Percentiles rank a stretch among this genome's conserved stretches.
Conservation (phyloP, 2,329 filamentous ascomycete genomes). For the Sporothrix sp. region DNA sequence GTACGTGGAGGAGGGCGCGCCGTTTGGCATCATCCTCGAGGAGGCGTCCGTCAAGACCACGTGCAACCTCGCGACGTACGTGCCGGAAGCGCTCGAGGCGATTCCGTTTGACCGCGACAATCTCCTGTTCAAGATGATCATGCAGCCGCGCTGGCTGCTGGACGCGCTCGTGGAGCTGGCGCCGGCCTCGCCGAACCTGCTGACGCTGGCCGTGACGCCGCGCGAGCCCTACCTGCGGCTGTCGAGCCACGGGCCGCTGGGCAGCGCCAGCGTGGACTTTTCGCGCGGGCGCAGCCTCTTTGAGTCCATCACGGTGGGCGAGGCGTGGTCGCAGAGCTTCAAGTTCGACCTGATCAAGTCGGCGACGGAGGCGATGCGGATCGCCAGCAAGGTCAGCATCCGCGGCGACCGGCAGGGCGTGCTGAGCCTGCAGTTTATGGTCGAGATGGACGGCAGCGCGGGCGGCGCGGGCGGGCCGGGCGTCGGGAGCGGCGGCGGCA, state of each 20-base stretch:
- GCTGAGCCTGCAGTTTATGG: constrained; percentile 90
- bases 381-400: constrained; percentile 86
- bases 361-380: constrained; percentile 83
- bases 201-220: constrained; percentile 59
- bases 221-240: constrained; percentile 64
- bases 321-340: constrained; percentile 61
- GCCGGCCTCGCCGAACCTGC: constrained; percentile 59
- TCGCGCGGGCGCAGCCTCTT: constrained; percentile 55
- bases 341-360: constrained; percentile 80
- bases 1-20: constrained; percentile 64
- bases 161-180: constrained; percentile 63
- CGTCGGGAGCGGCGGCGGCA: constrained; percentile 36
- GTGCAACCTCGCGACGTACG: constrained; percentile 82
- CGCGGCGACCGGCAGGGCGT: constrained; percentile 83
- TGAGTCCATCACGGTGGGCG: constrained; percentile 60
- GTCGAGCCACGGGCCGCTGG: constrained; percentile 50
- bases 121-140: constrained; percentile 86
- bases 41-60: constrained; percentile 82
- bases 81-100: constrained; percentile 61
- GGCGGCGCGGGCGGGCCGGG: not conserved
- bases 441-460: constrained; percentile 56
- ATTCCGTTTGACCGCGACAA: constrained; percentile 81
- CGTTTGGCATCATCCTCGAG: constrained; percentile 75
- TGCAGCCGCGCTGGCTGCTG: constrained; percentile 65
- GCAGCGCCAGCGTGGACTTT: constrained; percentile 58